Percentiles rank a stretch among this genome's conserved stretches.
phyloP scores from a whole-genome alignment of 495 filamentous ascomycete genomes.

The Aspergillus kassunensis region DNA sequence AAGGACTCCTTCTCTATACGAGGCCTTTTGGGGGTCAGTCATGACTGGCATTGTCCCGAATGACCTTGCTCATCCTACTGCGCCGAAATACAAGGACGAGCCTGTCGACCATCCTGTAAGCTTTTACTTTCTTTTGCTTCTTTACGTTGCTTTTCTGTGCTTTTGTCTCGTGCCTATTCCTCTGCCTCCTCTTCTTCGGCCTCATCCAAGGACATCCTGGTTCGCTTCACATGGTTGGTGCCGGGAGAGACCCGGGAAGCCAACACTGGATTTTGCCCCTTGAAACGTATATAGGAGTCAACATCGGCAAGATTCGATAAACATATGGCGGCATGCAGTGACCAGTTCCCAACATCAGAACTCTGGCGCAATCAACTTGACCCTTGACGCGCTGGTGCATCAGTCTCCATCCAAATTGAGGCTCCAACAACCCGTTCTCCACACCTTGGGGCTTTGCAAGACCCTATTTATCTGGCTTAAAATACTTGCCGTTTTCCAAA shows the following conservation, averaged over 20 bases:
- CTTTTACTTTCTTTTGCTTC: conserved; percentile 9
- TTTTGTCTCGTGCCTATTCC: neutral
- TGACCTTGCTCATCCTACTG: conserved; percentile 37
- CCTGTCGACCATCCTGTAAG: conserved; percentile 42
- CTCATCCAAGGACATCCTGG: conserved; percentile 14
- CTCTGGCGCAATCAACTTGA: neutral
- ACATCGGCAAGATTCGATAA: neutral
- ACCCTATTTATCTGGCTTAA: neutral
- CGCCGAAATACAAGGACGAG: conserved; percentile 43
- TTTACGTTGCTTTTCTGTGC: conserved; percentile 11
- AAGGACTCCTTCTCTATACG: conserved; percentile 3
- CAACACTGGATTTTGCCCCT: neutral
- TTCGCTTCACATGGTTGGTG: conserved; percentile 6
- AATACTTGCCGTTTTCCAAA: neutral
- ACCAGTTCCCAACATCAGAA: neutral
- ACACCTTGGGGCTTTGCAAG: neutral
- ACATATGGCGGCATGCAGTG: neutral
- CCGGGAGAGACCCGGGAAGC: conserved; percentile 7
- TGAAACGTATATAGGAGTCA: neutral
- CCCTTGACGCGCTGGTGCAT: neutral
- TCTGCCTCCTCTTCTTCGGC: conserved; percentile 5
- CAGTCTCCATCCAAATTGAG: conserved; percentile 5
- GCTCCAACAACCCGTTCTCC: conserved; percentile 5
- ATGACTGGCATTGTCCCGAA: conserved; percentile 48
- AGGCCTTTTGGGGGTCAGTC: conserved; percentile 26